Percentiles rank a stretch among this genome's conserved stretches.
These are phyloP conservation scores for Neurospora sp. DNA, from an alignment of 2,329 filamentous ascomycete species.

Conservation along the genomic window DNA sequence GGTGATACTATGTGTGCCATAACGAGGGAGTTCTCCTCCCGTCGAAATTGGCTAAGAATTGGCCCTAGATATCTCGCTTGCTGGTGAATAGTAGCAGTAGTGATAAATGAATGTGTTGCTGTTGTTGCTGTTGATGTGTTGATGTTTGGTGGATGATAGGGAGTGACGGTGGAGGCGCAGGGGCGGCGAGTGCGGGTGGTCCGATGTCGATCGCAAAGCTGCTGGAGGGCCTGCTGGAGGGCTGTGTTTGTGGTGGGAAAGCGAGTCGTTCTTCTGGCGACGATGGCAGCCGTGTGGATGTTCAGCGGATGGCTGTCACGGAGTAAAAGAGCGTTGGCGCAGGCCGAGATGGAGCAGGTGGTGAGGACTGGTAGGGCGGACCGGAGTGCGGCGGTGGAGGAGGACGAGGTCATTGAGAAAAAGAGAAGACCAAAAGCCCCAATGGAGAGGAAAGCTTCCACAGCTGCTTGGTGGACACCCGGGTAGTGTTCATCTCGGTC, in stretches of 20 bases:
- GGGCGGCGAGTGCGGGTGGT: constrained; percentile 19
- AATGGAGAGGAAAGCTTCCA: constrained; percentile 9
- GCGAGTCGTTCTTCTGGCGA: constrained; percentile 31
- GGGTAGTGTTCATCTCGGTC: constrained; percentile 18
- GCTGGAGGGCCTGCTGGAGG: constrained; percentile 25
- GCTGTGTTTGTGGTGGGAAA: constrained; percentile 24
- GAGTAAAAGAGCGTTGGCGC: constrained; percentile 32
- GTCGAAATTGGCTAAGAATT: not conserved
- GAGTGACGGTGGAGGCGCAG: constrained; percentile 8
- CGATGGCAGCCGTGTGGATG: constrained; percentile 31
- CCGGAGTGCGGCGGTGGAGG: constrained; percentile 20
- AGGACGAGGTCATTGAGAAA: constrained; percentile 38
- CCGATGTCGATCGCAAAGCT: constrained; percentile 22
- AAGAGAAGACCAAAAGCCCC: too few species aligned
- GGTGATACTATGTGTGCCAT: constrained; percentile 15
- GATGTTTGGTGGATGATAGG: constrained; percentile 17
- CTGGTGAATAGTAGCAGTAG: constrained; percentile 8
- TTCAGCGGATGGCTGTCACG: constrained; percentile 33
- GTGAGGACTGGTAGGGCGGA: not conserved
- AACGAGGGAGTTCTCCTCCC: not conserved
- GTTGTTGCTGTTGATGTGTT: not conserved
- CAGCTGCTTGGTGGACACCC: constrained; percentile 3
- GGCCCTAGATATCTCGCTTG: not conserved
- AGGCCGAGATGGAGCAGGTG: constrained; percentile 37
- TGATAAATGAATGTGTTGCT: constrained; percentile 7